Evolutionary conservation across 805 yeast genomes (phyloP).

Genomic region (Clavispora phyllophila): DNA sequence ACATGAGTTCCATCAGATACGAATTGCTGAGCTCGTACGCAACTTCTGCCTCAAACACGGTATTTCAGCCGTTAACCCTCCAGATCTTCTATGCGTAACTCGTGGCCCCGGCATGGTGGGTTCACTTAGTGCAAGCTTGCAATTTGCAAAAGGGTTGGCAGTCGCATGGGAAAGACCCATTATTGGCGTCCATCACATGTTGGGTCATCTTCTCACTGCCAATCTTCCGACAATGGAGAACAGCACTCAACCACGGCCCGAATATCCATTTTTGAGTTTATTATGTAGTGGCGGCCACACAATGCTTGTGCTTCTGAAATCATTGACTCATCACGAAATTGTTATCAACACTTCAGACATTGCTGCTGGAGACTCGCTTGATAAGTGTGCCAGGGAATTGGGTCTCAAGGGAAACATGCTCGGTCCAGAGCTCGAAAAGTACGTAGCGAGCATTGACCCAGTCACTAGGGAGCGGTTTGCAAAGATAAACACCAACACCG

Average conservation of each 20-base stretch:
- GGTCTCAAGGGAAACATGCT: constrained; percentile 81
- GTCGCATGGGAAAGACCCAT: constrained; percentile 74
- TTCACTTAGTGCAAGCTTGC: constrained; percentile 74
- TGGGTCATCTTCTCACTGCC: constrained; percentile 74
- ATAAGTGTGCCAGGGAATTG: constrained; percentile 83
- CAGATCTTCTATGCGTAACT: constrained; percentile 83
- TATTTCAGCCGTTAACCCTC: constrained; percentile 29
- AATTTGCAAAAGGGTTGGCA: constrained; percentile 78
- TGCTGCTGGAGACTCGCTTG: constrained; percentile 91
- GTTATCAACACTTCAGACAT: constrained; percentile 75
- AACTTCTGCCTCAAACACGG: constrained; percentile 37
- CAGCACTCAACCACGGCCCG: constrained; percentile 28
- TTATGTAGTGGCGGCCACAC: constrained; percentile 95
- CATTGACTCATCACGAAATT: constrained; percentile 63
- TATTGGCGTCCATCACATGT: constrained; percentile 93
- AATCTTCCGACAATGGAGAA: constrained; percentile 20
- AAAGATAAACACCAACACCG: constrained; percentile 15
- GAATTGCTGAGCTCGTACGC: constrained; percentile 48
- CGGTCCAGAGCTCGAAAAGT: constrained; percentile 74
- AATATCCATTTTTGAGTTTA: constrained; percentile 68
- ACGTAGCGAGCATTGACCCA: constrained; percentile 32
- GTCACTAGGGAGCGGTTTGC: constrained; percentile 19
- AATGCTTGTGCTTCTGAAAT: constrained; percentile 64
- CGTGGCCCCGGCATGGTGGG: constrained; percentile 98
- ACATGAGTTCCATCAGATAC: constrained; percentile 65